Evolutionary conservation across 1,284 basidiomycete species (phyloP).

Genomic region (Moniliophthora roreri): DNA sequence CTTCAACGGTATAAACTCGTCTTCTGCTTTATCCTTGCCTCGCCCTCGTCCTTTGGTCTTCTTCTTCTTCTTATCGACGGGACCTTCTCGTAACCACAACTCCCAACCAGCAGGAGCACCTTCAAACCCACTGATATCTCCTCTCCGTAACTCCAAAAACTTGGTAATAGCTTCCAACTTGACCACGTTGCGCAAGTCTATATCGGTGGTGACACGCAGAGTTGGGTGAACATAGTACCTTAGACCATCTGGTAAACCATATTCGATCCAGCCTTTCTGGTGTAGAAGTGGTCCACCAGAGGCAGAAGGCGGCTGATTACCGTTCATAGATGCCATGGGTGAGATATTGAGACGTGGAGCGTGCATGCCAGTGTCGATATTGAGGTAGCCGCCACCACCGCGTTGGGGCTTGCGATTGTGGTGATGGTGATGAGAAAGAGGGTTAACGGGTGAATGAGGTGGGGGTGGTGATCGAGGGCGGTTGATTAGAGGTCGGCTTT

Average conservation of each 20-base stretch:
- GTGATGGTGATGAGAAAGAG: too few species aligned
- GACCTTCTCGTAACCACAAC: slow-evolving; percentile 48
- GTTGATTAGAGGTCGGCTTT: too few species aligned
- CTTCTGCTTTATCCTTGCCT: slow-evolving; percentile 27
- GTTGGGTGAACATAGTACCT: slow-evolving; percentile 66
- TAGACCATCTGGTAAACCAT: slow-evolving; percentile 64
- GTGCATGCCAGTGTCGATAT: too few species aligned
- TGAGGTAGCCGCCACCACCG: too few species aligned
- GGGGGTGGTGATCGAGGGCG: too few species aligned
- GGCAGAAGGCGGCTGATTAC: too few species aligned
- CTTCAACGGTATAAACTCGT: slow-evolving; percentile 36
- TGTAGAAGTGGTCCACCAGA: too few species aligned
- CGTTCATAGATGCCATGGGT: too few species aligned
- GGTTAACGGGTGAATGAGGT: too few species aligned
- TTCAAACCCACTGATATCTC: too few species aligned
- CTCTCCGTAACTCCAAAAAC: slow-evolving; percentile 44
- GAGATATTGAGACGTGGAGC: too few species aligned
- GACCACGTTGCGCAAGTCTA: slow-evolving; percentile 48
- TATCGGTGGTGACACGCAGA: slow-evolving; percentile 59
- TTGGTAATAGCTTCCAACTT: slow-evolving; percentile 27
- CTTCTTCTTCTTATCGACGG: slow-evolving; percentile 22
- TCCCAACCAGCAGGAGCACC: slow-evolving; percentile 52
- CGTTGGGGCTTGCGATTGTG: too few species aligned
- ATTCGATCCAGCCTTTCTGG: slow-evolving; percentile 37
- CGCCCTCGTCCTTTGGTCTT: slow-evolving; percentile 21